A percentile compares a stretch with the other conserved stretches of the same genome.
Conservation (phyloP, 202 grass and related monocot species). For the Hordeum pubiflorum region DNA sequence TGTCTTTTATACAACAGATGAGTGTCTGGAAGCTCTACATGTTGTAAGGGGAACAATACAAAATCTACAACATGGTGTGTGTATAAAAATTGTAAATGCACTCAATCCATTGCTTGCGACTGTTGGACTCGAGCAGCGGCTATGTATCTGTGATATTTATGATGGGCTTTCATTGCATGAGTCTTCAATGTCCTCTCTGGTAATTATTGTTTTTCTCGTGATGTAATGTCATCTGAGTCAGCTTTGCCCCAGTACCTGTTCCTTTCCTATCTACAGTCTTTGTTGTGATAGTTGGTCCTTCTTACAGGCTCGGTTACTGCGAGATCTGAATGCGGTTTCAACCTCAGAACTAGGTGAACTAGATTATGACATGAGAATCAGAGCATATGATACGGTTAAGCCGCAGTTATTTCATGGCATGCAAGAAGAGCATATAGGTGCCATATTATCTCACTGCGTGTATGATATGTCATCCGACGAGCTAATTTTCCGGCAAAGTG, state of each 20-base stretch:
- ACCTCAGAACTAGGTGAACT: slow-evolving; percentile 64
- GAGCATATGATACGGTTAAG: slow-evolving; percentile 50
- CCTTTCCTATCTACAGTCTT: slow-evolving; percentile 7
- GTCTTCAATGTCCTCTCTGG: slow-evolving; percentile 63
- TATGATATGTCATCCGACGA: slow-evolving; percentile 92
- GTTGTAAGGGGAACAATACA: slow-evolving; percentile 64
- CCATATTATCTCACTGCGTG: slow-evolving; percentile 76
- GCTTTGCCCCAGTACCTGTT: slow-evolving; percentile 11
- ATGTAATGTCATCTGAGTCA: slow-evolving; percentile 17
- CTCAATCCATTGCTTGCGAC: slow-evolving; percentile 63
- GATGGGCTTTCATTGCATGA: slow-evolving; percentile 50
- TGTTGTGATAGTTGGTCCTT: neutral
- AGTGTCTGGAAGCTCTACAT: slow-evolving; percentile 62
- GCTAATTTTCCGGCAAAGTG: slow-evolving; percentile 88
- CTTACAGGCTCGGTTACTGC: slow-evolving; percentile 62
- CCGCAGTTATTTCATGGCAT: slow-evolving; percentile 55
- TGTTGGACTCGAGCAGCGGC: slow-evolving; percentile 56
- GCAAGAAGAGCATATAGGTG: slow-evolving; percentile 60
- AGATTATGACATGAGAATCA: slow-evolving; percentile 74
- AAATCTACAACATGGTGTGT: slow-evolving; percentile 45
- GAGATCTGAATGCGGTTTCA: slow-evolving; percentile 83
- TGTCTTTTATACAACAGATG: slow-evolving; percentile 47
- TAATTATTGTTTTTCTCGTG: slow-evolving; percentile 28
- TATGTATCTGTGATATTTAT: slow-evolving; percentile 79
- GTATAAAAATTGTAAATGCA: slow-evolving; percentile 60